Percentiles rank a stretch among this genome's conserved stretches.
Evolutionary conservation across 805 yeast species (phyloP).

Genomic region (Saturnispora sekii): DNA sequence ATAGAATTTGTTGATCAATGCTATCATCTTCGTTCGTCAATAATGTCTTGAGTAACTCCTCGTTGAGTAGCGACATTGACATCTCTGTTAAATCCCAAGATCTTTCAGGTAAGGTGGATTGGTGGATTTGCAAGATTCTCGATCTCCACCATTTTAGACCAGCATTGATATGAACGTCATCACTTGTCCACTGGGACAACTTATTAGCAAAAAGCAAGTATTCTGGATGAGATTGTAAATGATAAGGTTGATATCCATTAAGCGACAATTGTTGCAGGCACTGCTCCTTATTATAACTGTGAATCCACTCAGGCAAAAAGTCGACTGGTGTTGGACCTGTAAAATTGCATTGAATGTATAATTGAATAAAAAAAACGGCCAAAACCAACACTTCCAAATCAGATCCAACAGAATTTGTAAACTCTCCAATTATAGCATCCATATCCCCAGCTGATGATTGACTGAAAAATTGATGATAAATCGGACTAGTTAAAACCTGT

Average conservation of each 20-base stretch:
- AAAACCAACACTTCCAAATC: slow-evolving; percentile 19
- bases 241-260: slow-evolving; percentile 62
- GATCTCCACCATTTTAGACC: slow-evolving; percentile 68
- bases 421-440: not conserved
- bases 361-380: slow-evolving; percentile 55
- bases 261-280: slow-evolving; percentile 15
- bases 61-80: slow-evolving; percentile 32
- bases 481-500: slow-evolving; percentile 2
- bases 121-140: slow-evolving; percentile 55
- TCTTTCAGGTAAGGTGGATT: slow-evolving; percentile 54
- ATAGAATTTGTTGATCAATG: slow-evolving; percentile 28
- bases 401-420: not conserved
- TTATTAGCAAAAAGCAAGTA: slow-evolving; percentile 1
- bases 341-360: slow-evolving; percentile 65
- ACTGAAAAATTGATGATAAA: slow-evolving; percentile 15
- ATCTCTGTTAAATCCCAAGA: slow-evolving; percentile 34
- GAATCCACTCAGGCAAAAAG: slow-evolving; percentile 5
- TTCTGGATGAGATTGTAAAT: slow-evolving; percentile 26
- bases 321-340: slow-evolving; percentile 64
- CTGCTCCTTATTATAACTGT: slow-evolving; percentile 2
- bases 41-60: slow-evolving; percentile 25
- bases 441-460: not conserved
- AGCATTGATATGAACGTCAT: slow-evolving; percentile 31
- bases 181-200: slow-evolving; percentile 4
- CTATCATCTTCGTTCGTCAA: slow-evolving; percentile 25